These are phyloP conservation scores for Globisporangium alternatum DNA, from an alignment of 352 stramenopile species.

Conservation along the genomic window DNA sequence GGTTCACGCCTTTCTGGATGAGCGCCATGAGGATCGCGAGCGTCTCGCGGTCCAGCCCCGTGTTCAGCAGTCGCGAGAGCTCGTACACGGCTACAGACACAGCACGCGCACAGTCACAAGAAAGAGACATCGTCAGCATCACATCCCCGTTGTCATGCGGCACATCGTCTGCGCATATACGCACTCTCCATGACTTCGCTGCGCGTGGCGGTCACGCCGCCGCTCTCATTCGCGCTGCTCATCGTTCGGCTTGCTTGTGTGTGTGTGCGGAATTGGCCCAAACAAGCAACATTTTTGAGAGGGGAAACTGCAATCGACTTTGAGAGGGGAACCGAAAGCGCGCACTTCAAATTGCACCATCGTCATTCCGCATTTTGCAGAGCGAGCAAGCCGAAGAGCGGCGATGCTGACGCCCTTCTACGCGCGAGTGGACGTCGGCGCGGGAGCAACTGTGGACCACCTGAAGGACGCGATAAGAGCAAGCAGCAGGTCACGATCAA, in stretches of 20 bases:
- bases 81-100: slow-evolving; percentile 82
- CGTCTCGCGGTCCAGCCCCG: slow-evolving; percentile 86
- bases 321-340: slow-evolving; percentile 14
- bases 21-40: slow-evolving; percentile 86
- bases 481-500: slow-evolving; percentile 11
- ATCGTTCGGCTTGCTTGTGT: neutral
- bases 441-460: slow-evolving; percentile 18
- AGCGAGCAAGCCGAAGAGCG: neutral
- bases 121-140: neutral
- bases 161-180: slow-evolving; percentile 10
- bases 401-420: slow-evolving; percentile 16
- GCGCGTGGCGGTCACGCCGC: slow-evolving; percentile 40
- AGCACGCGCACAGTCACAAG: neutral
- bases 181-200: slow-evolving; percentile 61
- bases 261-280: neutral
- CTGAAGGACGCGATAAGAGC: slow-evolving; percentile 31
- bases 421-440: slow-evolving; percentile 21
- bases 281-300: neutral
- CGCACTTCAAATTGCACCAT: neutral
- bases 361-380: neutral
- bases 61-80: slow-evolving; percentile 89
- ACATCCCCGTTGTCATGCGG: neutral
- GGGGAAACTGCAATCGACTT: slow-evolving; percentile 3
- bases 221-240: slow-evolving; percentile 18
- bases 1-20: slow-evolving; percentile 89